Base-by-base conservation (phyloP, 2,329 filamentous ascomycete genomes). In the Macroventuria anomochaeta region DNA sequence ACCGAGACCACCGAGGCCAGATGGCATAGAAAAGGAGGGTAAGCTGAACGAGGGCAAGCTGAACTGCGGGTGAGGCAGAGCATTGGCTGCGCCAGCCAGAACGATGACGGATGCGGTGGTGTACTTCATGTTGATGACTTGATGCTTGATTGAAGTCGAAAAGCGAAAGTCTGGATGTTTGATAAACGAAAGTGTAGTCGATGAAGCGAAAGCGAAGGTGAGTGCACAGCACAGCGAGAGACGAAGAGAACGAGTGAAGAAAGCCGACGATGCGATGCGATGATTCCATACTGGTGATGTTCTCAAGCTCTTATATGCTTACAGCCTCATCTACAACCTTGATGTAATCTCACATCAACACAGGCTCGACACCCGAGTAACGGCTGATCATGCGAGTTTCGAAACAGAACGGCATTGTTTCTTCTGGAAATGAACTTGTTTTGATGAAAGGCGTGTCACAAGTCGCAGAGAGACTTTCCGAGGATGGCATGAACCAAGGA, bases 61-160 rank as follows among this genome's bases (percentile, higher is more conserved):
- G 43, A 66, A 58, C 25, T 65, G 57, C 23, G 68, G 61, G 31
- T 57, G 53, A 17, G 67, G 67, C 17, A 60, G 29, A 20, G 68
- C 69, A 20, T 58, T 62, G 51, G 53, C 58, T 8, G 64, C 25
- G 37, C 67, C 63, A 3, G 59, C 63, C 10, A 70, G 52, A 29
- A 56, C 57, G 15, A 69, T 23, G 28, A 68, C 5, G 6, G 55
- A 56, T 11, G 43, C 53, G 4, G 59, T 51, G 5, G 61, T 53
- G 55, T 63, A 65, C 52, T 64, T 71, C 69, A 70, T 71, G n/a
- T 60, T 63, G 53, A 23, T 3, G 7, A 10, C 1, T 37, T 29
- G n/a, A 23, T 26, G 18, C 3, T 33, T 32, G 1, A n/a, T 10
- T 13, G 44, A 46, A 47, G 18, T 29, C 11, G 28, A 13, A 38